Conservation (phyloP, 495 filamentous ascomycete species). For the Penicillium lividum region DNA sequence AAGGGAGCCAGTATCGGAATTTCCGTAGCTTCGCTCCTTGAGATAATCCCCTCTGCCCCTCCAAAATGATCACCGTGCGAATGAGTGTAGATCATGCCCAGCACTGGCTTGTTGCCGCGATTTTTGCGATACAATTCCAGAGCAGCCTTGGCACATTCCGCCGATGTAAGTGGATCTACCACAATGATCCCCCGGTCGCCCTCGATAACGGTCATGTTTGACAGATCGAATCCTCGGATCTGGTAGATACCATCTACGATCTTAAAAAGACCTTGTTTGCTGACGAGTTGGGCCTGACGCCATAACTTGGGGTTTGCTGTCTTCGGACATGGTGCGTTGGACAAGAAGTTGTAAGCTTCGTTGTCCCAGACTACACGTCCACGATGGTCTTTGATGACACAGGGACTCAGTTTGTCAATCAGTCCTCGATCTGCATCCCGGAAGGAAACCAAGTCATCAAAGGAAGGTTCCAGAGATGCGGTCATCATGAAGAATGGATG, state of each 20-base stretch:
- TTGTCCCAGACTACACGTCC: conserved; percentile 15
- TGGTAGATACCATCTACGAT: conserved; percentile 1
- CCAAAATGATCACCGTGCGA: conserved; percentile 29
- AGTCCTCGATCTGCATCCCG: too few relatives aligned
- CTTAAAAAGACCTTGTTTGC: conserved; percentile 1
- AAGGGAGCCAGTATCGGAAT: conserved; percentile 24
- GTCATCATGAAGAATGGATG: too few relatives aligned
- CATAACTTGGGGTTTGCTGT: not conserved
- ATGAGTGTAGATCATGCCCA: conserved; percentile 22
- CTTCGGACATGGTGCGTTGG: not conserved
- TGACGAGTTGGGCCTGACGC: not conserved
- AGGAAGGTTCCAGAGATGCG: too few relatives aligned
- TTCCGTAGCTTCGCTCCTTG: not conserved
- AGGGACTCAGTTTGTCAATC: too few relatives aligned
- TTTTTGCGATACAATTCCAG: not conserved
- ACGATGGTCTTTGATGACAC: too few relatives aligned
- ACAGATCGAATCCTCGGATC: conserved; percentile 20
- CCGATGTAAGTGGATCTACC: conserved; percentile 11
- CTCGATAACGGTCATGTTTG: conserved; percentile 27
- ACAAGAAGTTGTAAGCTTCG: conserved; percentile 14
- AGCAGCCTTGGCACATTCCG: not conserved
- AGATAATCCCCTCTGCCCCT: conserved; percentile 16
- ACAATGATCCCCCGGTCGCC: conserved; percentile 21
- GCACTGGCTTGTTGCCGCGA: conserved; percentile 6
- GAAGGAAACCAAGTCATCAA: too few relatives aligned